Evolutionary conservation across 1,284 basidiomycete genomes (phyloP), one percentile per base, ranked within the genome.

Genomic region (Cryptococcus jaspeensis): DNA sequence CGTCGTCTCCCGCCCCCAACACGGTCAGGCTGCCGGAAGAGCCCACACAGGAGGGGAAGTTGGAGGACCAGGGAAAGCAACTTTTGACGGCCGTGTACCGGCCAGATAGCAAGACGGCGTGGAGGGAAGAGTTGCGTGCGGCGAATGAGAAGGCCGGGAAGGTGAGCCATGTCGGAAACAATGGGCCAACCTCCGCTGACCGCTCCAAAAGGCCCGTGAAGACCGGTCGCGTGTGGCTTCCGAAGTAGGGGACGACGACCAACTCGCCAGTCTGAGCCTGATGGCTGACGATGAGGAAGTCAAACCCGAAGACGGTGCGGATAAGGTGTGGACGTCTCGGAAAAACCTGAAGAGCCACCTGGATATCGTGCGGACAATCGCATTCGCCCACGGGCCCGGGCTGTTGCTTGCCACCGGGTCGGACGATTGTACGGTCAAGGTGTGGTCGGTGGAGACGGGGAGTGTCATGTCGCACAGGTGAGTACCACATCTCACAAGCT

Each of bases 341-440:
- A 83, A 87, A 73, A 91, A 88, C 50, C 78, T 95, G 65, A 84
- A 90, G 82, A 66, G 92, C 76, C 95, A 99, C 75, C 81, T 98
- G 62, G 95, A 98, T 76, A 86, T 91, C 25, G 92, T 97, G 37
- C 86, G 93, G 48, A 87, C 91, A 11, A 81, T 97, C 23, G 86
- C 89, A 0, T 95, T 96, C 81, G 70, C 64, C 0, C 89, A 92
- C 72, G 88, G 88, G 0, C 87, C 81, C 35, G 89, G 92, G 63
- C 78, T 92, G 49, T 86, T 87, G 59, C 80, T 98, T 43, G 92
- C 90, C 11, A 92, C 90, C 42, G 95, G 89, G 39, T 90, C 92
- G 40, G 94, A 97, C 75, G 96, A 99, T 74, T 90, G 85, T 74
- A 95, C 92, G 13, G 87, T 99, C 64, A 99, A 98, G 78, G 85